phyloP scores from a whole-genome alignment of 108 stramenopile species.

The Nitzschia sp. region DNA sequence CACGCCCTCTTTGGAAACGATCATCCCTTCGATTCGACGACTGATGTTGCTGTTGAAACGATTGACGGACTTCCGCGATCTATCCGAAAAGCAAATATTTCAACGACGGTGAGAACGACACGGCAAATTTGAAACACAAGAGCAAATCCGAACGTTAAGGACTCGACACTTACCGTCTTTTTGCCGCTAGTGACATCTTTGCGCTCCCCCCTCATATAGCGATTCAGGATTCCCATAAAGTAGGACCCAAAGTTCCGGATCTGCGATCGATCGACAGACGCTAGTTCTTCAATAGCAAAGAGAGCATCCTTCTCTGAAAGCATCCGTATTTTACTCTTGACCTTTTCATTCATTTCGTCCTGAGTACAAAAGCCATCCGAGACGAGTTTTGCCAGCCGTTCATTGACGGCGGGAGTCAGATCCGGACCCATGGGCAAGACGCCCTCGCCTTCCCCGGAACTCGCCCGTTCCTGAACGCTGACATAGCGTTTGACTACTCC shows the following conservation, averaged over 20 bases:
- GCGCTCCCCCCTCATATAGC: conserved; percentile 72
- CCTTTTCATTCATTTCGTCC: conserved; percentile 76
- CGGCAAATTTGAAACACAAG: too few species aligned
- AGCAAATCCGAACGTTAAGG: neutral
- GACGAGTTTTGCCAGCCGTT: conserved; percentile 57
- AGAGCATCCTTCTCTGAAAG: conserved; percentile 77
- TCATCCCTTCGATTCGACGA: conserved; percentile 8
- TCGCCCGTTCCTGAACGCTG: conserved; percentile 49
- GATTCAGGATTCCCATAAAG: conserved; percentile 87
- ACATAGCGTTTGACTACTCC: conserved; percentile 82
- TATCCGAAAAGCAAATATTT: too few species aligned
- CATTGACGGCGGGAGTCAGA: conserved; percentile 61
- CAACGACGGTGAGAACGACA: too few species aligned
- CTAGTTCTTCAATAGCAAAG: conserved; percentile 79
- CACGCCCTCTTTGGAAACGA: conserved; percentile 14
- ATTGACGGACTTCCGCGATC: conserved; percentile 16
- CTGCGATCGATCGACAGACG: conserved; percentile 45
- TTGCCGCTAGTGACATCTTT: conserved; percentile 22
- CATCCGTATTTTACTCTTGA: conserved; percentile 74
- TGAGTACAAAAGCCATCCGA: conserved; percentile 60
- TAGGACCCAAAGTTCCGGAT: conserved; percentile 79
- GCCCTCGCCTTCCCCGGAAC: conserved; percentile 19
- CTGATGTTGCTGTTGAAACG: conserved; percentile 19
- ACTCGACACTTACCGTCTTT: conserved; percentile 10
- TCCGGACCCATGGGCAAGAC: conserved; percentile 53